Base-by-base conservation (phyloP, 495 filamentous ascomycete species). In the Copromyces sp. region DNA sequence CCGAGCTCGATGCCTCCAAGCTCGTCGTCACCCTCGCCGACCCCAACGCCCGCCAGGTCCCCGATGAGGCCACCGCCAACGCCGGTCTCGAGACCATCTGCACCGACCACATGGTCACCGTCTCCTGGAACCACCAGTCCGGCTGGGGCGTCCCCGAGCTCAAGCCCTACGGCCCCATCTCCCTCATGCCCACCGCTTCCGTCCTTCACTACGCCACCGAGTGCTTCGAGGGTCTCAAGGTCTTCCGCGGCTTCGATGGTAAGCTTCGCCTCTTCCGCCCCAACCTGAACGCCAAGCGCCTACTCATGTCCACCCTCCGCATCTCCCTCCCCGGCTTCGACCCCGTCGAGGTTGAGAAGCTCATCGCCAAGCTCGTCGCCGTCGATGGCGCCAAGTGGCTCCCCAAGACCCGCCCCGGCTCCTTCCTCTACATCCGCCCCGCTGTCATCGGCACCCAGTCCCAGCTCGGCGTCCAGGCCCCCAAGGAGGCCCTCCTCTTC, bases 31-130 rank as follows among this genome's bases (percentile, higher is more conserved):
- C 87, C 73, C 85, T 87, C 73, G 92, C 91, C 70, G 75, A 80
- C 71, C 88, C 86, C 70, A 84, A 84, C 29, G 89, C 90, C 0
- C 90, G 90, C 73, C 75, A 88, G 61, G 91, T 96, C 47, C 94
- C 93, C 69, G 79, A 85, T 40, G 86, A 87, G 42, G 87, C 84
- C 5, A 77, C 83, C 40, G 79, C 84, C 68, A 79, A 81, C 75
- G 77, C 84, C 70, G 80, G 81, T 41, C 79, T 75, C 68, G 78
- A 84, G 69, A 87, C 89, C 69, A 82, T 91, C 79, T 93, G 90
- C 84, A 95, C 93, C 68, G 94, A 97, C 81, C 93, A 97, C 85
- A 96, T 96, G 94, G 87, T 96, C 72, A 92, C 90, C 44, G 90
- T 84, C 68, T 80, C 82, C 40, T 97, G 94, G 94, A 90, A 87